Conservation (phyloP, 768 basidiomycete species). For the Calocera viscosa region DNA sequence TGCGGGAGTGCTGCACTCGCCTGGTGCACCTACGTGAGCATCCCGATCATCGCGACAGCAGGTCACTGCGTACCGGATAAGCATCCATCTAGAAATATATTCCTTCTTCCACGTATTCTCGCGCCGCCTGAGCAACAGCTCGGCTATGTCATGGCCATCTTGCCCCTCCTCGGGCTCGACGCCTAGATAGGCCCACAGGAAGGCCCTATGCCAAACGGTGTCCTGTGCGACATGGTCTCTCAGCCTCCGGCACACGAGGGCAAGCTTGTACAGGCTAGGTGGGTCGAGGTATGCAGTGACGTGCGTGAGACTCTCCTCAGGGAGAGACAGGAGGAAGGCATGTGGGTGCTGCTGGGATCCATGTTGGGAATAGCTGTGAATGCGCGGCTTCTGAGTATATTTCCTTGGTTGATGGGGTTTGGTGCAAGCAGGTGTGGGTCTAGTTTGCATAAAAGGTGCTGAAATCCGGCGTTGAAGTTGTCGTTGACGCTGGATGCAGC, state of each 20-base stretch:
- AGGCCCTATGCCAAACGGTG: slow-evolving; percentile 67
- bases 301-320: slow-evolving; percentile 25
- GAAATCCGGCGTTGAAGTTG: slow-evolving; percentile 10
- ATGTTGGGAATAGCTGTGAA: slow-evolving; percentile 14
- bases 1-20: slow-evolving; percentile 57
- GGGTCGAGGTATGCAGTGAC: slow-evolving; percentile 64
- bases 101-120: slow-evolving; percentile 58
- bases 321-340: background rate
- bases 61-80: slow-evolving; percentile 37
- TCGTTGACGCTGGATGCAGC: slow-evolving; percentile 7
- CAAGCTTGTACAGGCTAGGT: slow-evolving; percentile 45
- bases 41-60: background rate
- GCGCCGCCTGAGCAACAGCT: slow-evolving; percentile 42
- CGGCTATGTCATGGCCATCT: slow-evolving; percentile 23
- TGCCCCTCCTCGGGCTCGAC: slow-evolving; percentile 51
- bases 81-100: slow-evolving; percentile 44
- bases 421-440: slow-evolving; percentile 9
- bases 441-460: slow-evolving; percentile 13
- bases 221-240: slow-evolving; percentile 61
- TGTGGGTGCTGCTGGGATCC: slow-evolving; percentile 8
- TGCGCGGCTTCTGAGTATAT: slow-evolving; percentile 6
- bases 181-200: slow-evolving; percentile 52
- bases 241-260: slow-evolving; percentile 39
- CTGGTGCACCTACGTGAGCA: slow-evolving; percentile 28
- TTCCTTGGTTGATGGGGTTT: slow-evolving; percentile 10